Evolutionary conservation across 78 protist genomes (phyloP).

Genomic region (Chrysochromulina parva): DNA sequence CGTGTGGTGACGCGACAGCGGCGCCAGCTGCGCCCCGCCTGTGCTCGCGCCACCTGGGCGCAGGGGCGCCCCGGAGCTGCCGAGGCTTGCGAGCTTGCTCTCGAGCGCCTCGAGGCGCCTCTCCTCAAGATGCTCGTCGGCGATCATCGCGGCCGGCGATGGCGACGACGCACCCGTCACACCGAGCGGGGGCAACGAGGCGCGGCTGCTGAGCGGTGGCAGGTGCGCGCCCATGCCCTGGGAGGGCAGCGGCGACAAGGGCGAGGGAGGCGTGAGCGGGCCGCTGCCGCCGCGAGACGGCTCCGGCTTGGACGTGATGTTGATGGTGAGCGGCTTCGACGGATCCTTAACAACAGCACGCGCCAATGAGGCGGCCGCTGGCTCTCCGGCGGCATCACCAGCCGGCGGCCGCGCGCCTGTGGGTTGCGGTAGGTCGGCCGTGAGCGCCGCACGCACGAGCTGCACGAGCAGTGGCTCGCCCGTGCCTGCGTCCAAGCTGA

Average conservation of each 20-base stretch:
- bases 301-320: too few relatives aligned
- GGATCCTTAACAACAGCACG: neutral
- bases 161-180: neutral
- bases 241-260: neutral
- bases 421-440: neutral
- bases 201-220: neutral
- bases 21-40: too few relatives aligned
- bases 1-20: neutral
- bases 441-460: neutral
- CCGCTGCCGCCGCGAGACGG: too few relatives aligned
- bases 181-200: neutral
- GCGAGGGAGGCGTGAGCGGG: neutral
- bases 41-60: too few relatives aligned
- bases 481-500: neutral
- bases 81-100: neutral
- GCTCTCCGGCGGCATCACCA: neutral
- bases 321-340: too few relatives aligned
- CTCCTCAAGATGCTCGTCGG: neutral
- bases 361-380: neutral
- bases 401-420: neutral
- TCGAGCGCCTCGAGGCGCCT: neutral
- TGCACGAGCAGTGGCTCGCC: neutral
- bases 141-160: too few relatives aligned
- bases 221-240: neutral
- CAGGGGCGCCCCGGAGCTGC: neutral